Evolutionary conservation across 345 rosid species (phyloP).

Genomic region (Eucalyptus pumila): DNA sequence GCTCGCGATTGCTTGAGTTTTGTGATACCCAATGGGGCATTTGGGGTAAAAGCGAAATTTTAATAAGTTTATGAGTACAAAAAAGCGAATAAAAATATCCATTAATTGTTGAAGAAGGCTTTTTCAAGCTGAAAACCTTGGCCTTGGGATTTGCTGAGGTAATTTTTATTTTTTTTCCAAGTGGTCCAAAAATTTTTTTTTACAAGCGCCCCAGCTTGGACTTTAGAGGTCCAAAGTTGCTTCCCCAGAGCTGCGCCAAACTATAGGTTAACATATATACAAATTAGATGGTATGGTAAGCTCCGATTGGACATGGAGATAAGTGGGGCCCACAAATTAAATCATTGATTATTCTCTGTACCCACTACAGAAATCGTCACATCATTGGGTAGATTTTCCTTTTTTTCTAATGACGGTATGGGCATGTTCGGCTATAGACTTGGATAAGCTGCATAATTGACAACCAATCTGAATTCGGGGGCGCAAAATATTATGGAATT

Average conservation of each 20-base stretch:
- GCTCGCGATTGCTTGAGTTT: not conserved
- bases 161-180: not conserved
- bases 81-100: not conserved
- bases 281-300: not conserved
- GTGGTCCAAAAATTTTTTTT: not conserved
- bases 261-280: not conserved
- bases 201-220: not conserved
- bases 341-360: not conserved
- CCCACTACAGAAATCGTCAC: not conserved
- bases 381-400: not conserved
- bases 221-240: not conserved
- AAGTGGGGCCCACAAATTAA: not conserved
- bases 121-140: not conserved
- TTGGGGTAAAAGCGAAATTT: not conserved
- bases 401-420: not conserved
- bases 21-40: no score
- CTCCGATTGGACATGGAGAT: not conserved
- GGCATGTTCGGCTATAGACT: not conserved
- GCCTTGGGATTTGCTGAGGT: not conserved
- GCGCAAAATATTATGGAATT: not conserved
- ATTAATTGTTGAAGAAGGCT: not conserved
- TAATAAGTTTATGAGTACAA: not conserved
- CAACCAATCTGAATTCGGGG: not conserved
- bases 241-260: not conserved
- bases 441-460: not conserved